phyloP scores from a whole-genome alignment of 2,329 filamentous ascomycete species.

The Plectosphaerella cucumerina region DNA sequence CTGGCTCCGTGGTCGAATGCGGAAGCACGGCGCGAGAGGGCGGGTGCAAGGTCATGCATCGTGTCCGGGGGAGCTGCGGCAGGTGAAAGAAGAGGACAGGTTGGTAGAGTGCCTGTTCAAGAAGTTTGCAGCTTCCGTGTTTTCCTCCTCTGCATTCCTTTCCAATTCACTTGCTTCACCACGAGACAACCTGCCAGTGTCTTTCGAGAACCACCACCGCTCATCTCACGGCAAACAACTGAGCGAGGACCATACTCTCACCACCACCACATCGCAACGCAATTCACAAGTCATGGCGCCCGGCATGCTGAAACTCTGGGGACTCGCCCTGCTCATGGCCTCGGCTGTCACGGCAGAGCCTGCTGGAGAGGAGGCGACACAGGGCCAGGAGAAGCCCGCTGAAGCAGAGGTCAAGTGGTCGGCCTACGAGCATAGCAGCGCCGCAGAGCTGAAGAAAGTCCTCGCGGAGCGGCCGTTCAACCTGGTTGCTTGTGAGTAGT shows the following conservation, averaged over 20 bases:
- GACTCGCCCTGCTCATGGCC: background rate
- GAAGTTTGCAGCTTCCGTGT: no score
- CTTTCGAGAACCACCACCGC: no score
- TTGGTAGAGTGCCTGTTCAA: background rate
- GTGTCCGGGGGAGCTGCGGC: background rate
- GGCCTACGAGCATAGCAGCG: slow-evolving; percentile 3
- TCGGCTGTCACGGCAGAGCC: background rate
- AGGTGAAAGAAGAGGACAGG: background rate
- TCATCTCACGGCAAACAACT: no score
- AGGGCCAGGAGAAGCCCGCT: background rate
- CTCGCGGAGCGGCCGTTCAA: slow-evolving; percentile 14
- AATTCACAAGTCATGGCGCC: no score
- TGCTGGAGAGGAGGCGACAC: background rate
- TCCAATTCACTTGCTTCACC: background rate
- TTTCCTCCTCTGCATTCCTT: background rate
- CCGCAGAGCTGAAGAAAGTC: slow-evolving; percentile 3
- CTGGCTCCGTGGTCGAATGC: background rate
- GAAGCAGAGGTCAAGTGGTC: background rate
- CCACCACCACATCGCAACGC: no score
- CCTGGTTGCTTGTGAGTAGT: slow-evolving; percentile 27
- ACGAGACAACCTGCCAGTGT: no score
- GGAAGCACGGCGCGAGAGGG: background rate
- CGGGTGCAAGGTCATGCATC: background rate
- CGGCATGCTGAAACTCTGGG: background rate
- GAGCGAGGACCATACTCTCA: no score